Percentiles rank a stretch among this genome's conserved stretches.
These are phyloP conservation scores for Fraxinus albicans DNA, from an alignment of 305 asterid genomes.

Conservation along the genomic window DNA sequence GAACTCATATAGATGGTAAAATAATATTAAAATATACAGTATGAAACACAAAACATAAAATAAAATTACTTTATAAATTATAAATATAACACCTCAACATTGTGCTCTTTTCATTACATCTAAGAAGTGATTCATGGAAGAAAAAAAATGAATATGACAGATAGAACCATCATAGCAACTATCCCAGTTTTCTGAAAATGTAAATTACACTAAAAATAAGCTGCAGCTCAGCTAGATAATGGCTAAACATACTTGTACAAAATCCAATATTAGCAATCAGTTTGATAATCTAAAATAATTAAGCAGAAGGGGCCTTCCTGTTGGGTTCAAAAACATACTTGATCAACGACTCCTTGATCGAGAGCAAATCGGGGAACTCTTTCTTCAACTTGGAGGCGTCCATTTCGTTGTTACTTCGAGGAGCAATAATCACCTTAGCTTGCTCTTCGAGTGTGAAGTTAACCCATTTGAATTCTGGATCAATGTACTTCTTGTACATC, in stretches of 20 bases:
- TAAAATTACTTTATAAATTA: background rate
- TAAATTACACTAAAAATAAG: background rate
- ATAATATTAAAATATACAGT: background rate
- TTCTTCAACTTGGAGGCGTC: slow-evolving; percentile 81
- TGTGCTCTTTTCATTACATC: background rate
- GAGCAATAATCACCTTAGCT: slow-evolving; percentile 90
- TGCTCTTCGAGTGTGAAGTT: slow-evolving; percentile 93
- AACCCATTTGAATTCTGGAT: slow-evolving; percentile 57
- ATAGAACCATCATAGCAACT: background rate
- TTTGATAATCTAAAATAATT: slow-evolving; percentile 10
- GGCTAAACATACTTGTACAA: background rate
- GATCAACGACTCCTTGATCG: slow-evolving; percentile 84
- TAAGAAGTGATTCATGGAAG: background rate
- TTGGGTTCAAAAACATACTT: slow-evolving; percentile 82
- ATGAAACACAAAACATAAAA: background rate
- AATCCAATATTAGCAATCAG: background rate
- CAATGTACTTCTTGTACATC: slow-evolving; percentile 76
- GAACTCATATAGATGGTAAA: background rate
- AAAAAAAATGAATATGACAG: background rate
- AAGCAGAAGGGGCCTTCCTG: slow-evolving; percentile 56
- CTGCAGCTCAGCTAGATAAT: background rate
- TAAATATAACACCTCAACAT: background rate
- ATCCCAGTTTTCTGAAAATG: background rate
- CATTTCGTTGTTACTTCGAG: slow-evolving; percentile 86
- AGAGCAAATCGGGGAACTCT: slow-evolving; percentile 76